A percentile compares a stretch with the other conserved stretches of the same genome.
Conservation (phyloP, 2,329 filamentous ascomycete genomes). For the Metarhizium album region DNA sequence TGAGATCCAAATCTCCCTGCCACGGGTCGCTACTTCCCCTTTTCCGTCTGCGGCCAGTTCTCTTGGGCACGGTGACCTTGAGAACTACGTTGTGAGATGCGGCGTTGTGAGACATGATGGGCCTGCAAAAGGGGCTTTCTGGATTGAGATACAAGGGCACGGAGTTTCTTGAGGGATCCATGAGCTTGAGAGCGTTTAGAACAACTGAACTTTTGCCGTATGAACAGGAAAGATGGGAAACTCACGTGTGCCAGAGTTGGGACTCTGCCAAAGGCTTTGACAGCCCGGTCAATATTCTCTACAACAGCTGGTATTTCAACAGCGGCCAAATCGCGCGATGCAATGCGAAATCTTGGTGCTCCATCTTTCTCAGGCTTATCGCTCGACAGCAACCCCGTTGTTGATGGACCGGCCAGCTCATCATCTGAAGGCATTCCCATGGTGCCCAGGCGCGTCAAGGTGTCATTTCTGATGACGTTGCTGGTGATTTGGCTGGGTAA, state of each 20-base stretch:
- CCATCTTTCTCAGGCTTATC: constrained; percentile 8
- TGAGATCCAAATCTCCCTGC: constrained; percentile 29
- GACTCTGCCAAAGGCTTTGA: constrained; percentile 30
- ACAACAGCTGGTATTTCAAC: constrained; percentile 34
- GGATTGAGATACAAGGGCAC: constrained; percentile 67
- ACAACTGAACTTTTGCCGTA: background rate
- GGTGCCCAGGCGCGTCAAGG: background rate
- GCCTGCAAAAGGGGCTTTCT: constrained; percentile 67
- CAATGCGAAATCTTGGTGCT: constrained; percentile 25
- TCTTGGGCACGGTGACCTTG: constrained; percentile 75
- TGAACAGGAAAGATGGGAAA: background rate
- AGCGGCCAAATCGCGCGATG: constrained; percentile 24
- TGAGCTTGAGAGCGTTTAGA: constrained; percentile 22
- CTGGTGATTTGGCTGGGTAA: background rate
- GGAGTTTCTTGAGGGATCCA: constrained; percentile 38
- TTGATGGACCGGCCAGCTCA: constrained; percentile 1
- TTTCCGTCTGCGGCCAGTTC: constrained; percentile 79
- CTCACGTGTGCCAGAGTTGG: constrained; percentile 28
- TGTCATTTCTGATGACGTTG: background rate
- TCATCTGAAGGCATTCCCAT: constrained; percentile 1
- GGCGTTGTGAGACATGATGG: constrained; percentile 65
- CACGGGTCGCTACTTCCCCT: constrained; percentile 62
- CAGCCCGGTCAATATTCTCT: constrained; percentile 30
- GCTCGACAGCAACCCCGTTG: background rate
- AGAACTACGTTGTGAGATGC: constrained; percentile 75